Evolutionary conservation across 1,284 basidiomycete genomes (phyloP), one percentile per base, ranked within the genome.

Genomic region (Caloboletus firmus): DNA sequence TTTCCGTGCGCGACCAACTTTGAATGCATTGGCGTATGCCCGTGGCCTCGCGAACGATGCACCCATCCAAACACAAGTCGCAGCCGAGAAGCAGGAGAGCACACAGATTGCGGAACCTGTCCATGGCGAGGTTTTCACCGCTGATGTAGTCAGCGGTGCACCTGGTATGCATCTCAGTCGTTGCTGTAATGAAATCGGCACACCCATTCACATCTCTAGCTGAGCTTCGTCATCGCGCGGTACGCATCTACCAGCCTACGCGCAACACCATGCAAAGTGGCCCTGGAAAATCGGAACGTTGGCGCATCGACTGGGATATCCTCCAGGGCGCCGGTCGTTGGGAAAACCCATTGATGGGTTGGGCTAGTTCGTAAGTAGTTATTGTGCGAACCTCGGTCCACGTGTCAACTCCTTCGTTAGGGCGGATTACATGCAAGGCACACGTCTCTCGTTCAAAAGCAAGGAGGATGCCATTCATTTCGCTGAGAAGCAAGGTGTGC

Each of bases 301-400:
- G 96, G 96, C 80, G 93, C 60, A 86, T 99, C 66, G 96, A 99
- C 74, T 99, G 89, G 79, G 96, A 99, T 66, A 88, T 88, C 55
- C 77, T 98, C 18, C 86, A 85, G 60, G 93, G 95, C 41, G 87
- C 83, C 32, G 95, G 91, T 13, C 82, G 96, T 57, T 99, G 96
- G 96, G 95, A 98, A 81, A 98, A 98, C 71, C 93, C 94, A n/a
- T 74, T 99, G 64, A 99, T 99, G 92, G 96, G 96, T 52, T 99
- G 86, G 83, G 95, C 95, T 1, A 91, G 87, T 74, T 91, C 88
- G 91, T 93, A 68, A 74, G 88, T 79, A 17, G n/a, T 48, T 11
- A 2, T 50, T 34, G 35, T 37, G 22, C 11, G n/a, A 13, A 41
- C 22, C 24, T 39, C 17, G 37, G 39, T 17, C n/a, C 5, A 13